These are phyloP conservation scores for Cymbopogon citratus DNA, from an alignment of 176 grass and related monocot species.

Conservation along the genomic window DNA sequence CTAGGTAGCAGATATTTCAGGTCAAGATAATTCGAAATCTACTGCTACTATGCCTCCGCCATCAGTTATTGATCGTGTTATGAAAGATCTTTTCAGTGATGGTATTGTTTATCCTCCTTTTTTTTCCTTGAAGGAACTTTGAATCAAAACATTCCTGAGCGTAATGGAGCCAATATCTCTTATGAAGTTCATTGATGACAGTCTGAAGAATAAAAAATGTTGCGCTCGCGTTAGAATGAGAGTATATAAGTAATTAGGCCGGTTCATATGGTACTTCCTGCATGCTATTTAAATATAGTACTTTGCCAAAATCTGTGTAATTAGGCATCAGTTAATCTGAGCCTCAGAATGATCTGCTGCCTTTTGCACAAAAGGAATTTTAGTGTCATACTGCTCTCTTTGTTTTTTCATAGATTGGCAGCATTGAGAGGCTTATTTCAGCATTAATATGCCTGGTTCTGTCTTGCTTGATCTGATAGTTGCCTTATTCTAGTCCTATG, in stretches of 20 bases:
- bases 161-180: slow-evolving; percentile 5
- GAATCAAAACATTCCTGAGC: neutral
- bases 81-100: slow-evolving; percentile 92
- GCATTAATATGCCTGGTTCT: neutral
- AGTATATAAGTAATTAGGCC: neutral
- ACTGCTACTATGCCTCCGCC: slow-evolving; percentile 69
- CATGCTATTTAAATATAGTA: neutral
- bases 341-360: neutral
- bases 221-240: too few species aligned
- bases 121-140: slow-evolving; percentile 24
- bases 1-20: slow-evolving; percentile 90
- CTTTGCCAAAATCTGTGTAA: neutral
- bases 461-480: neutral
- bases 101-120: slow-evolving; percentile 46
- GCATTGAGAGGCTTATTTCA: neutral
- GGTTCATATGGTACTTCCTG: neutral
- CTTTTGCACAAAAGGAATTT: neutral
- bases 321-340: neutral
- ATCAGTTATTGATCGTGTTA: slow-evolving; percentile 78
- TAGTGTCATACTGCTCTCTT: neutral
- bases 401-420: neutral
- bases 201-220: neutral
- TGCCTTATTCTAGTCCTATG: neutral
- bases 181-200: neutral
- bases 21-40: slow-evolving; percentile 66